Evolutionary conservation across 441 rosid genomes (phyloP).

Genomic region (Bruguiera hainesii): DNA sequence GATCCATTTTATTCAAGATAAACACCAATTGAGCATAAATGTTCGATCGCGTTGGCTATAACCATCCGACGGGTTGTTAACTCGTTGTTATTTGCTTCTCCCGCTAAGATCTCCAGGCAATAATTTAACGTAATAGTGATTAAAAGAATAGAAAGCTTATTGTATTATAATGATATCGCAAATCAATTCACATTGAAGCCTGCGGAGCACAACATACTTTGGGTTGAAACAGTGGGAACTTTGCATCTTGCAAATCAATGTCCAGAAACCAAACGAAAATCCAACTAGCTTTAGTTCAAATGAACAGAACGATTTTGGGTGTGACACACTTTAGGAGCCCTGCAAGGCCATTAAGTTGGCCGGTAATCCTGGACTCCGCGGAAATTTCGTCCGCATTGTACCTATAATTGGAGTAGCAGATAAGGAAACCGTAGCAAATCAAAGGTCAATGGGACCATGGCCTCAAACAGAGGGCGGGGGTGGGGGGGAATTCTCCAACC

Average conservation of each 20-base stretch:
- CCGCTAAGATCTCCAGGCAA: background rate
- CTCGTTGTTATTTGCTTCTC: conserved; percentile 14
- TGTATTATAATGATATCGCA: too few species aligned
- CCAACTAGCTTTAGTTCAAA: too few species aligned
- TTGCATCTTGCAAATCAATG: conserved; percentile 5
- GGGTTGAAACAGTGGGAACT: too few species aligned
- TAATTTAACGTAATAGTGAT: too few species aligned
- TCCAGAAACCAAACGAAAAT: too few species aligned
- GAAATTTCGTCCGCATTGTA: background rate
- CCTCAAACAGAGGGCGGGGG: conserved; percentile 2
- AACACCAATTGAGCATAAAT: conserved; percentile 10
- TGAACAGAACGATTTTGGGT: background rate
- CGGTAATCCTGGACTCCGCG: background rate
- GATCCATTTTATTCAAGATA: too few species aligned
- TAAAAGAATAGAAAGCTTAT: too few species aligned
- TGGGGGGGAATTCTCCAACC: conserved; percentile 1
- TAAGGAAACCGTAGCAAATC: conserved; percentile 8
- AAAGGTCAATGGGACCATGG: conserved; percentile 19
- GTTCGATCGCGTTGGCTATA: conserved; percentile 13
- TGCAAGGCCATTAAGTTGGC: conserved; percentile 17
- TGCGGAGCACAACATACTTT: too few species aligned
- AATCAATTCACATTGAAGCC: too few species aligned
- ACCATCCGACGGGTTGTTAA: background rate
- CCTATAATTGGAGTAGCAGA: conserved; percentile 9
- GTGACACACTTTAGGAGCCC: background rate